Evolutionary conservation across 768 basidiomycete species (phyloP), one percentile per base, ranked within the genome.

Genomic region (Leccinum disarticulatum): DNA sequence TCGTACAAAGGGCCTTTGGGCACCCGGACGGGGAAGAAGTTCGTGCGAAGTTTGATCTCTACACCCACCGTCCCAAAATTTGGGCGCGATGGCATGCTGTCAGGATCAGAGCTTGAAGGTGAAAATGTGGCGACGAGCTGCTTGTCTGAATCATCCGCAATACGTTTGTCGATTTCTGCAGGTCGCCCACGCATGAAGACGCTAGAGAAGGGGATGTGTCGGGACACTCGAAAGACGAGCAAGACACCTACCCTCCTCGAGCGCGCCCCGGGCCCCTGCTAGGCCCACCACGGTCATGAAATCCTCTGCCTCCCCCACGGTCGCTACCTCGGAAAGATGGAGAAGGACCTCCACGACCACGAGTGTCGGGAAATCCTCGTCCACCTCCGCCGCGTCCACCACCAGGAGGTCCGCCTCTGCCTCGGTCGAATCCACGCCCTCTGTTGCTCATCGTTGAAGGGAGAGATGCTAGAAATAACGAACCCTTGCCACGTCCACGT

Each of bases 161-260:
- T 69, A 73, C 91, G 90, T 49, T 75, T 73, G 59, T 85, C 80
- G 46, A 92, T 70, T 14, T 81, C 77, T 63, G 67, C 87, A 72
- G 69, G 70, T 55, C 61, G 61, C 43, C 70, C 70, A 2, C 71
- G 71, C 52, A 74, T 69, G 61, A 80, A 83, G 31, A 81, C 66
- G n/a, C 81, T 81, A 55, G 11, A 51, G 52, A 2, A 50, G 28
- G 30, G 19, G 17, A 28, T 58, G 59, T 9, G 55, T 11, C 35
- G 30, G 43, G n/a, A 35, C 25, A 58, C 27, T 52, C 46, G 27
- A 30, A 19, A 22, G 31, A 51, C 38, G 31, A 47, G 10, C 31
- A 47, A 48, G 35, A 47, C 53, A 56, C 77, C 56, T 65, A 79
- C 79, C 80, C 81, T 64, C 77, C 78, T 56, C 70, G 73, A 56